These are phyloP conservation scores for Leccinum rimulosum DNA, from an alignment of 768 basidiomycete genomes.

Conservation along the genomic window DNA sequence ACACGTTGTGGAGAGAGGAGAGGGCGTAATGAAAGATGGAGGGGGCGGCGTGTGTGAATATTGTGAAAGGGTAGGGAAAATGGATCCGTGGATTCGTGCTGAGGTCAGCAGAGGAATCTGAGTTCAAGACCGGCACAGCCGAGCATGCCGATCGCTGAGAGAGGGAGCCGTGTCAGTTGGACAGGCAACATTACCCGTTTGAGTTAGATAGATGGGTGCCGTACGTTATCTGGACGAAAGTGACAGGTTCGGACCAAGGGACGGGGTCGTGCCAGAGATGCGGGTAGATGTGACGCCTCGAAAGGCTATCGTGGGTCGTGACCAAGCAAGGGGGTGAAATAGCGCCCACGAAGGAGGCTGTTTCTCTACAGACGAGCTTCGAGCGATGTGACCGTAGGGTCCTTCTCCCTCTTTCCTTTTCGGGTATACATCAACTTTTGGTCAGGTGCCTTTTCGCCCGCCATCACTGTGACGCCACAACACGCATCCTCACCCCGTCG, in stretches of 20 bases:
- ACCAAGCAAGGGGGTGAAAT: constrained; percentile 15
- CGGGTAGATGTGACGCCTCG: constrained; percentile 28
- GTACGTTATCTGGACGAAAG: constrained; percentile 30
- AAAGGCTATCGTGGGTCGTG: constrained; percentile 34
- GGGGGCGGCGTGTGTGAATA: constrained; percentile 5
- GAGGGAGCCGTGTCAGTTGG: constrained; percentile 30
- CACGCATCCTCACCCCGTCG: constrained; percentile 34
- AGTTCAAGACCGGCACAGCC: constrained; percentile 24
- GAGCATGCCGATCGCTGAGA: constrained; percentile 31
- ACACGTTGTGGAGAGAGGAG: constrained; percentile 21
- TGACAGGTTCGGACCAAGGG: constrained; percentile 13
- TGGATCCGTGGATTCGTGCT: constrained; percentile 16
- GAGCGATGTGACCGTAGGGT: constrained; percentile 33
- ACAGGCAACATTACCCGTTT: constrained; percentile 30
- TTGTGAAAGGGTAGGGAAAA: neutral
- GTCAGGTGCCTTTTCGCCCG: constrained; percentile 33
- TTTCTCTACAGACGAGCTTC: constrained; percentile 13
- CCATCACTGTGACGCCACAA: constrained; percentile 38
- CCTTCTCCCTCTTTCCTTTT: constrained; percentile 20
- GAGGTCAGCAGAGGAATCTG: constrained; percentile 26
- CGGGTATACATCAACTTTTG: constrained; percentile 18
- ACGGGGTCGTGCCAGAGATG: constrained; percentile 17
- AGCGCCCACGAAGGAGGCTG: constrained; percentile 27
- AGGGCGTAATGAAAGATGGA: constrained; percentile 12
- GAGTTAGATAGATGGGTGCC: constrained; percentile 31